These are phyloP conservation scores for Lactarius sanguifluus DNA, from an alignment of 768 basidiomycete species.

Conservation along the genomic window DNA sequence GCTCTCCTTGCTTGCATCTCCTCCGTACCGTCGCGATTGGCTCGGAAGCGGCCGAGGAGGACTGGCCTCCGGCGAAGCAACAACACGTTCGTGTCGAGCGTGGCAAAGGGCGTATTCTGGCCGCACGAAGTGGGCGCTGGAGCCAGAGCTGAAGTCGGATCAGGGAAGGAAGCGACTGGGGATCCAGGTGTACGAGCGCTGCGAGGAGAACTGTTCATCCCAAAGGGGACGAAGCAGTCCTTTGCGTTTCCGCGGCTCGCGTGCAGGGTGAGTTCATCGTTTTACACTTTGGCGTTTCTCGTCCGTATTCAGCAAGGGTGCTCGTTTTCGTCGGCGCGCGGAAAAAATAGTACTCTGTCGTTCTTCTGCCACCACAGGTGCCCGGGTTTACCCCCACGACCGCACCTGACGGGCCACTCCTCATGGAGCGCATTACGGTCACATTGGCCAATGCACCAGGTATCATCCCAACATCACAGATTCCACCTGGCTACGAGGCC, in stretches of 20 bases:
- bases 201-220: conserved; percentile 54
- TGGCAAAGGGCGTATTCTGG: conserved; percentile 54
- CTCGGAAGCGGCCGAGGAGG: conserved; percentile 6
- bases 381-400: conserved; percentile 42
- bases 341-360: conserved; percentile 43
- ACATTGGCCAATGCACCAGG: conserved; percentile 43
- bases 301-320: neutral
- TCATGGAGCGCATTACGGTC: conserved; percentile 44
- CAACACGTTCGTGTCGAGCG: conserved; percentile 45
- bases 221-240: conserved; percentile 44
- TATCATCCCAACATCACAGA: conserved; percentile 44
- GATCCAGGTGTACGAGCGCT: conserved; percentile 38
- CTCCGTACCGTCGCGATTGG: conserved; percentile 51
- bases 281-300: neutral
- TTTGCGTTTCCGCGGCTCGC: conserved; percentile 48
- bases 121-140: conserved; percentile 37
- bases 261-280: conserved; percentile 43
- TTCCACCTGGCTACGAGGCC: conserved; percentile 53
- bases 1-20: conserved; percentile 44
- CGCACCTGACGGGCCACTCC: conserved; percentile 35
- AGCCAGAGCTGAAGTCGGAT: conserved; percentile 7
- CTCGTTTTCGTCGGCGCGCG: neutral
- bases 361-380: conserved; percentile 44
- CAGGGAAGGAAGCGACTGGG: neutral
- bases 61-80: conserved; percentile 42